Conservation (phyloP, 768 basidiomycete species). For the Termitomyces sp. region DNA sequence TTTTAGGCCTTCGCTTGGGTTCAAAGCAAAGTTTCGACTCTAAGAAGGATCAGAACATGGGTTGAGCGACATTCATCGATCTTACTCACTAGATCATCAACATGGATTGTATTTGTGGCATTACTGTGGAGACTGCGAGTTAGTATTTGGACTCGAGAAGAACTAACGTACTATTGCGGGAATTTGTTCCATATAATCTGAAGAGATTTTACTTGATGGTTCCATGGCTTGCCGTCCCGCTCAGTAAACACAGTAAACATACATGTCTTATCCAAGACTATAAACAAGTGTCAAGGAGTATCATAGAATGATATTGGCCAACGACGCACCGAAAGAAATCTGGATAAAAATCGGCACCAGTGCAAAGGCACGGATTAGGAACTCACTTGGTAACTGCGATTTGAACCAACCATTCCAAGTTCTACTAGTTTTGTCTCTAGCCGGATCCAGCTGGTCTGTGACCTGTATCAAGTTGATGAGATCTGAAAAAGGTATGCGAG, state of each 20-base stretch:
- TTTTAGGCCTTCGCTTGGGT: constrained; percentile 80
- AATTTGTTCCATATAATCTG: constrained; percentile 88
- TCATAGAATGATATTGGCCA: neutral
- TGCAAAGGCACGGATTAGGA: neutral
- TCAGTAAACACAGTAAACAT: constrained; percentile 89
- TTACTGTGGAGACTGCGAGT: constrained; percentile 32
- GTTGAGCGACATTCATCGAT: neutral
- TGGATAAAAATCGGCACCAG: constrained; percentile 14
- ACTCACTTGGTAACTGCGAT: constrained; percentile 64
- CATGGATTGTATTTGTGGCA: constrained; percentile 76
- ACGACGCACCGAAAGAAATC: constrained; percentile 62
- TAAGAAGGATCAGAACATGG: constrained; percentile 20
- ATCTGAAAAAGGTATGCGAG: neutral
- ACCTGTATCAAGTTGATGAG: constrained; percentile 44
- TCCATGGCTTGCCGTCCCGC: constrained; percentile 68
- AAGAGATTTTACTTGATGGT: constrained; percentile 78
- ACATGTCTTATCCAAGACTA: constrained; percentile 79
- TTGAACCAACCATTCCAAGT: constrained; percentile 76
- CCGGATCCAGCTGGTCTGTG: constrained; percentile 88
- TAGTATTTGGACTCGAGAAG: neutral
- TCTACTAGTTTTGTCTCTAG: constrained; percentile 85
- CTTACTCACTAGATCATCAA: constrained; percentile 72
- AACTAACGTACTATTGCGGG: constrained; percentile 61
- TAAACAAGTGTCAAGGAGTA: constrained; percentile 2
- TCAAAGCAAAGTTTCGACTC: constrained; percentile 86